phyloP scores from a whole-genome alignment of 805 yeast species.

The Kluyveromyces starmeri region DNA sequence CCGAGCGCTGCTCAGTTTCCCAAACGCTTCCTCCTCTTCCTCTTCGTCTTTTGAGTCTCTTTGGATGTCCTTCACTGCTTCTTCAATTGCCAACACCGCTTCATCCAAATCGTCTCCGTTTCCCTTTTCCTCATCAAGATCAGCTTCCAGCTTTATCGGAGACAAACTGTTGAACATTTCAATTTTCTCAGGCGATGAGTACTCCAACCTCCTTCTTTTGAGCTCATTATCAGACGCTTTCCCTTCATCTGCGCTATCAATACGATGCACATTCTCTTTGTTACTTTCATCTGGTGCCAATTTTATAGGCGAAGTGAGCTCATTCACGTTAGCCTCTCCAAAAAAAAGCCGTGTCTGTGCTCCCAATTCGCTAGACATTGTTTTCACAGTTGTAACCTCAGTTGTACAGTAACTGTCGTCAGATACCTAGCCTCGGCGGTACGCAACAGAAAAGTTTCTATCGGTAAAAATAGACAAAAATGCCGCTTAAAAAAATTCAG shows the following conservation, averaged over 20 bases:
- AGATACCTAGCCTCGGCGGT: no score
- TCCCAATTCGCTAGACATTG: no score
- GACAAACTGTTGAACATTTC: constrained; percentile 3
- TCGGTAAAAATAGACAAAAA: no score
- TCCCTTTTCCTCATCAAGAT: no score
- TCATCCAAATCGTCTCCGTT: constrained; percentile 3
- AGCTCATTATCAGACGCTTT: not conserved
- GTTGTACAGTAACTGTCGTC: no score
- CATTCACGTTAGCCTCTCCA: no score
- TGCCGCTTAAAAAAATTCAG: no score
- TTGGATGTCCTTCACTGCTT: not conserved
- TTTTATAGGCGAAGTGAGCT: constrained; percentile 12
- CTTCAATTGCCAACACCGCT: not conserved
- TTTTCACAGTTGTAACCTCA: no score
- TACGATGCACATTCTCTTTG: constrained; percentile 3
- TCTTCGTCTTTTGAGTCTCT: constrained; percentile 1
- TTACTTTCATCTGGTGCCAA: constrained; percentile 4
- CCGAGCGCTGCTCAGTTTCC: not conserved
- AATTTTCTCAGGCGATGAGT: constrained; percentile 4
- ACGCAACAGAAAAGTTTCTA: no score
- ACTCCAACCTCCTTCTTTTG: not conserved
- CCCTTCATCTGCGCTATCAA: constrained; percentile 9
- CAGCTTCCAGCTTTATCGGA: constrained; percentile 1
- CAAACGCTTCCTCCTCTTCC: not conserved
- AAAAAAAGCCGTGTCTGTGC: no score